Evolutionary conservation across 441 rosid genomes (phyloP).

Genomic region (Pelargonium cotyledonis): DNA sequence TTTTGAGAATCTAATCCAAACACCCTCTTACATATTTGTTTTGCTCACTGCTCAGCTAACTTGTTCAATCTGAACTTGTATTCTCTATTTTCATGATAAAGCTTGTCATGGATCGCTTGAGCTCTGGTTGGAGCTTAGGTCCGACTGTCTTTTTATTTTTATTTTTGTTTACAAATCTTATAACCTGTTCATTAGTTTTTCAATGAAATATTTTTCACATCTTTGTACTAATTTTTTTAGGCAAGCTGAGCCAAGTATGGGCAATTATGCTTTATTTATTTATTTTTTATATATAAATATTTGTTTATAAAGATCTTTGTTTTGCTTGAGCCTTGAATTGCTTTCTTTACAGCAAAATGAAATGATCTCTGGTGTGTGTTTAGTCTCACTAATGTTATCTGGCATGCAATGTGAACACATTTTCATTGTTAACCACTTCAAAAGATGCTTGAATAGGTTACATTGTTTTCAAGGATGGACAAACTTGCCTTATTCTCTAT

Average conservation of each 20-base stretch:
- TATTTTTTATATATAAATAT: neutral
- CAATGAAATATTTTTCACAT: neutral
- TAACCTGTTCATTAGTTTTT: neutral
- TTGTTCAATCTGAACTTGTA: neutral
- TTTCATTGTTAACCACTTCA: neutral
- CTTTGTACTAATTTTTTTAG: neutral
- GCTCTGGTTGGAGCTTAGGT: conserved; percentile 6
- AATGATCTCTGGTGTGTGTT: neutral
- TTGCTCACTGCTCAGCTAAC: neutral
- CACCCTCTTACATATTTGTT: no score
- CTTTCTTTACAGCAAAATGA: neutral
- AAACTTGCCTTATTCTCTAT: conserved; percentile 15
- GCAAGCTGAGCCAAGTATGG: neutral
- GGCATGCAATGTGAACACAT: neutral
- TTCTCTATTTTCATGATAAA: no score
- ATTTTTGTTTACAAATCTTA: neutral
- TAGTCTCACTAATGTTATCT: neutral
- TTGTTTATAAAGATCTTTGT: neutral
- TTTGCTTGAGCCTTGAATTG: neutral
- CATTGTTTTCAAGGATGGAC: conserved; percentile 8
- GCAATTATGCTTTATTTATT: neutral
- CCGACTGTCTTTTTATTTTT: neutral
- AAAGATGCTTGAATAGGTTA: conserved; percentile 4
- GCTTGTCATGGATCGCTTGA: no score
- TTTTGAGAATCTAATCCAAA: no score